Conservation (phyloP, 1,284 basidiomycete species). For the Gomphus sp. region DNA sequence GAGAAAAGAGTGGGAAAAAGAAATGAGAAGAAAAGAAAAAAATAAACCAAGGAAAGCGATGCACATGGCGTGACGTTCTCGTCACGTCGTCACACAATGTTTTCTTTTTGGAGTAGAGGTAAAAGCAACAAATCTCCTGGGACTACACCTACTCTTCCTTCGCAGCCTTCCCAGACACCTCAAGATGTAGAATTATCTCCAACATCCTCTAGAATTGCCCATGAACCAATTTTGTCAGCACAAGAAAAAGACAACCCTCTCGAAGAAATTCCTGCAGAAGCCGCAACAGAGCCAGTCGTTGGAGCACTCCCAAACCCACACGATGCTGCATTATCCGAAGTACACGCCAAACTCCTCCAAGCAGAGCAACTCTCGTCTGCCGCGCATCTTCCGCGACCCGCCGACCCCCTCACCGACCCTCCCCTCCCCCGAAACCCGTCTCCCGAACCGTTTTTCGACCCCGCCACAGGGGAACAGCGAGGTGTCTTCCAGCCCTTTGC, state of each 20-base stretch:
- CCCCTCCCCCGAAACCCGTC: constrained; percentile 14
- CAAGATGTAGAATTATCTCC: background rate
- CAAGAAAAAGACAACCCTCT: background rate
- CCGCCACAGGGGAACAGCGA: constrained; percentile 37
- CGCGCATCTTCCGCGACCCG: constrained; percentile 6
- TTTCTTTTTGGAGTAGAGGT: background rate
- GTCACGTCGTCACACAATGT: background rate
- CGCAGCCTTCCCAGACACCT: background rate
- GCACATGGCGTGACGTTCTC: background rate
- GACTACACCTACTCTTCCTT: too few relatives aligned
- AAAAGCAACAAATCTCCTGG: constrained; percentile 1
- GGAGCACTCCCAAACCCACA: constrained; percentile 31
- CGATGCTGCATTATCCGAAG: constrained; percentile 45
- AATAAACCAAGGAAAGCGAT: background rate
- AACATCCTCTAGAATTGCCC: background rate
- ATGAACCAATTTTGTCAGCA: background rate
- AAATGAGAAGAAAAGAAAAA: background rate
- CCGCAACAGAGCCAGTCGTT: background rate
- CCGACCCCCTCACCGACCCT: constrained; percentile 13
- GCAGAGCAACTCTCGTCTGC: constrained; percentile 12
- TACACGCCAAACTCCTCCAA: constrained; percentile 26
- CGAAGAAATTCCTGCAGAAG: background rate
- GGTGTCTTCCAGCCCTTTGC: constrained; percentile 22
- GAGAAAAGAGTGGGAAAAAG: background rate
- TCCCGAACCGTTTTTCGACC: constrained; percentile 35